Evolutionary conservation across 2,329 filamentous ascomycete genomes (phyloP).

Genomic region (Fusarium cicatricum): DNA sequence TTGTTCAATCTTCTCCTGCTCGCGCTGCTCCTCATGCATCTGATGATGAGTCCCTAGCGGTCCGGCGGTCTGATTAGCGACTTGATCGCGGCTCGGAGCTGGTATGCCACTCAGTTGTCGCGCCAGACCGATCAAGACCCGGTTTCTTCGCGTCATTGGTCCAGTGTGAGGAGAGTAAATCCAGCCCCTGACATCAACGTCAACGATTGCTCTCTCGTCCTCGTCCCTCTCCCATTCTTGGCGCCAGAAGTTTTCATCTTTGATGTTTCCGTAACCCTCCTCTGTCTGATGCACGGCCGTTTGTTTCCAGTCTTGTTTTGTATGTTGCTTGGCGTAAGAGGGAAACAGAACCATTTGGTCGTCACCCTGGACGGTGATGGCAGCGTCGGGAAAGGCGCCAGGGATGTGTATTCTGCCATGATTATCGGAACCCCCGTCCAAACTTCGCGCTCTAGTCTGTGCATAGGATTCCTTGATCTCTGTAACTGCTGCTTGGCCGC

Average conservation of each 20-base stretch:
- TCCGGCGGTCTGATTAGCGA: conserved; percentile 30
- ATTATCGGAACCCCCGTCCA: conserved; percentile 42
- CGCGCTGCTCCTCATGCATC: conserved; percentile 57
- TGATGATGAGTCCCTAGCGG: conserved; percentile 38
- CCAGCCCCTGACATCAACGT: conserved; percentile 96
- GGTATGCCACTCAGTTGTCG: conserved; percentile 88
- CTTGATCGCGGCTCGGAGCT: conserved; percentile 61
- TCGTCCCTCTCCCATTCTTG: conserved; percentile 82
- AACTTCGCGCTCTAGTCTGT: conserved; percentile 54
- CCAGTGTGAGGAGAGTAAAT: conserved; percentile 87
- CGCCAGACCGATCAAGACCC: conserved; percentile 85
- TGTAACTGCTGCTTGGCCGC: conserved; percentile 63
- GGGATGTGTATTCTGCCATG: conserved; percentile 62
- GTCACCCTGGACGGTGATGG: conserved; percentile 79
- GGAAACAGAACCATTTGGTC: conserved; percentile 97
- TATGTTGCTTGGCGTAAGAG: conserved; percentile 84
- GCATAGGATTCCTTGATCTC: conserved; percentile 68
- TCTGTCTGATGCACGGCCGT: conserved; percentile 39
- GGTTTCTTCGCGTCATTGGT: conserved; percentile 85
- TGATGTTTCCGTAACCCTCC: conserved; percentile 52
- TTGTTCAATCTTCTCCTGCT: conserved; percentile 72
- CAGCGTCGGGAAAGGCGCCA: conserved; percentile 82
- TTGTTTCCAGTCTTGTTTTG: conserved; percentile 56
- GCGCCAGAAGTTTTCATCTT: conserved; percentile 78
- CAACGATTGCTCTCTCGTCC: conserved; percentile 84